Evolutionary conservation across 352 stramenopile species (phyloP), one percentile per base, ranked within the genome.

Genomic region (Phytophthora citricola): DNA sequence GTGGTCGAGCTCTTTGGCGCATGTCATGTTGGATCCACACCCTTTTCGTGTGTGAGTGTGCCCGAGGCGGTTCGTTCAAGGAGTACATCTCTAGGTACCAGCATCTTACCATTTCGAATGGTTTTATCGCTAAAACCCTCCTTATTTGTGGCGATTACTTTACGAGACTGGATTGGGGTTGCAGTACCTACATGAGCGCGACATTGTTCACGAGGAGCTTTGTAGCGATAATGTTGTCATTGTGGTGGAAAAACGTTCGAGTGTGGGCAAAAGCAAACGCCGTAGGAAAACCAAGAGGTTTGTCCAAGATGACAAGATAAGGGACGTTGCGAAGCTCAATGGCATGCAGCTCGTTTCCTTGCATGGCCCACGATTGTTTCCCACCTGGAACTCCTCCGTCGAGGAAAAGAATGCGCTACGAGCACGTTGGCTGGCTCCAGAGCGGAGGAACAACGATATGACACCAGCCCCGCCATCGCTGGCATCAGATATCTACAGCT

Each of bases 141-240:
- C 58, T 7, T 58, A 53, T 39, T 36, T 71, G 38, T 69, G 66
- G 58, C 56, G 63, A 24, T 24, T 65, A 40, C 41, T 77, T 14
- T 17, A 74, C 43, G 69, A 74, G 17, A 47, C 46, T 11, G 69
- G 54, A 9, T 43, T 77, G n/a, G 69, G 69, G 4, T 29, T 77
- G 11, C 69, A 77, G 41, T 77, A 77, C 20, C 61, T 77, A 3
- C 69, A 77, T 43, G 69, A 77, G 22, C 69, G 69, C n/a, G 65
- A 74, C 10, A 71, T 77, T 27, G 69, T 69, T 12, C 65, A 71
- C 45, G 51, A 71, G 5, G 15, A 63, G 8, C 41, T 77, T 22
- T 8, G 34, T 43, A 68, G 58, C 11, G 55, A 71, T 5, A 66
- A 63, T 50, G 58, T 77, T 46, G n/a, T 74, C n/a, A 17, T 77